Evolutionary conservation across 169 alveolate species (phyloP).

Genomic region (Cryptosporidium ubiquitum): DNA sequence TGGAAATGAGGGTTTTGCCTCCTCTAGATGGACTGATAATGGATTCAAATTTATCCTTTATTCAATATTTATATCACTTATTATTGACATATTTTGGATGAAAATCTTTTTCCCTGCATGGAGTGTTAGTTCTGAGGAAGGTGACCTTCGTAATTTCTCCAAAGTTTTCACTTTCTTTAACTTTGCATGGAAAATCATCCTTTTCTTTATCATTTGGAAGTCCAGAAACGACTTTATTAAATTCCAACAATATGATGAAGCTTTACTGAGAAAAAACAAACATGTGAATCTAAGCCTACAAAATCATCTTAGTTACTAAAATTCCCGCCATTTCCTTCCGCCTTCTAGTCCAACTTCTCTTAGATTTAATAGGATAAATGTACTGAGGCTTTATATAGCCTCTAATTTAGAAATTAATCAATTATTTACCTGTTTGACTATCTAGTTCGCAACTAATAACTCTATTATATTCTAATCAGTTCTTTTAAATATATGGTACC

Average conservation of each 20-base stretch:
- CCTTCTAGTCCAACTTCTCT: background rate
- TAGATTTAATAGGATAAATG: too few relatives aligned
- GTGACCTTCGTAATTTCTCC: slow-evolving; percentile 63
- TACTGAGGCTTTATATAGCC: too few relatives aligned
- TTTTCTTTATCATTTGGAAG: slow-evolving; percentile 64
- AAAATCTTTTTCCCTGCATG: slow-evolving; percentile 67
- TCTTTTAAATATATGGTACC: background rate
- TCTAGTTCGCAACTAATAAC: background rate
- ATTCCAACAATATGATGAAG: slow-evolving; percentile 51
- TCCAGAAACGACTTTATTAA: slow-evolving; percentile 53
- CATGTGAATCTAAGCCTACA: slow-evolving; percentile 20
- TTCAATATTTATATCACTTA: slow-evolving; percentile 17
- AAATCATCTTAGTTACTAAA: background rate
- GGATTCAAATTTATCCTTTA: slow-evolving; percentile 37
- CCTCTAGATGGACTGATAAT: slow-evolving; percentile 53
- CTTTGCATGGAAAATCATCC: slow-evolving; percentile 53
- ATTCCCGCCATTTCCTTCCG: background rate
- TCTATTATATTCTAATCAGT: background rate
- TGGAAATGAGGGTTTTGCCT: slow-evolving; percentile 35
- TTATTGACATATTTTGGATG: slow-evolving; percentile 57
- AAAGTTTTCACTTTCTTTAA: slow-evolving; percentile 65
- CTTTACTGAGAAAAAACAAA: slow-evolving; percentile 21
- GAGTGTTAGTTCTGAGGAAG: slow-evolving; percentile 61
- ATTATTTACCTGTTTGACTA: background rate
- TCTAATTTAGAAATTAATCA: background rate